Percentiles rank a stretch among this genome's conserved stretches.
phyloP scores from a whole-genome alignment of 1,284 basidiomycete species.

The Fomitiporia mediterranea region DNA sequence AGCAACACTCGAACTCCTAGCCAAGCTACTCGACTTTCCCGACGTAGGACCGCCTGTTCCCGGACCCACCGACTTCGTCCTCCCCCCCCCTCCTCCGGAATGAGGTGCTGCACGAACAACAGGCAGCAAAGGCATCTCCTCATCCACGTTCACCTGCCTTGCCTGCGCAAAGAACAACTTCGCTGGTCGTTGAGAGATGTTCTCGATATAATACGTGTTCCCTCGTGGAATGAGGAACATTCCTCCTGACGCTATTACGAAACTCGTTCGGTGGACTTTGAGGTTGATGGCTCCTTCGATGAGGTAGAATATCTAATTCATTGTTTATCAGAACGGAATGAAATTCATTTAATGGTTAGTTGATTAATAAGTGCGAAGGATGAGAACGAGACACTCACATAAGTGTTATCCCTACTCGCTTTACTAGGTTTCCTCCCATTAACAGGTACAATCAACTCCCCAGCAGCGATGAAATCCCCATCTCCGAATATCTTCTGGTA shows the following conservation, averaged over 20 bases:
- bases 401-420: conserved; percentile 90
- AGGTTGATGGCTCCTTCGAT: conserved; percentile 86
- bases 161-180: conserved; percentile 93
- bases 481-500: conserved; percentile 98
- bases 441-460: conserved; percentile 79
- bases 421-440: conserved; percentile 82
- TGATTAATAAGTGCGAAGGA: too few relatives aligned
- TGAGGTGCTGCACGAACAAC: background rate
- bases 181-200: conserved; percentile 77
- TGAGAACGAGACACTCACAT: conserved; percentile 52
- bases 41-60: background rate
- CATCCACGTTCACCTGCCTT: conserved; percentile 55
- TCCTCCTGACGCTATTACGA: conserved; percentile 77
- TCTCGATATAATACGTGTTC: conserved; percentile 88
- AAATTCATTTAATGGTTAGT: background rate
- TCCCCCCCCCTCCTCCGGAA: background rate
- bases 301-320: conserved; percentile 77
- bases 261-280: conserved; percentile 73
- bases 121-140: conserved; percentile 24
- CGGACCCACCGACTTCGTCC: conserved; percentile 4
- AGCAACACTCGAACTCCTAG: conserved; percentile 6
- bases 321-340: background rate
- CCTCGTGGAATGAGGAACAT: conserved; percentile 92
- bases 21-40: conserved; percentile 1
- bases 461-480: conserved; percentile 86